Percentiles rank a stretch among this genome's conserved stretches.
Conservation (phyloP, 257 asterid genomes). For the Forsythia suspensa region DNA sequence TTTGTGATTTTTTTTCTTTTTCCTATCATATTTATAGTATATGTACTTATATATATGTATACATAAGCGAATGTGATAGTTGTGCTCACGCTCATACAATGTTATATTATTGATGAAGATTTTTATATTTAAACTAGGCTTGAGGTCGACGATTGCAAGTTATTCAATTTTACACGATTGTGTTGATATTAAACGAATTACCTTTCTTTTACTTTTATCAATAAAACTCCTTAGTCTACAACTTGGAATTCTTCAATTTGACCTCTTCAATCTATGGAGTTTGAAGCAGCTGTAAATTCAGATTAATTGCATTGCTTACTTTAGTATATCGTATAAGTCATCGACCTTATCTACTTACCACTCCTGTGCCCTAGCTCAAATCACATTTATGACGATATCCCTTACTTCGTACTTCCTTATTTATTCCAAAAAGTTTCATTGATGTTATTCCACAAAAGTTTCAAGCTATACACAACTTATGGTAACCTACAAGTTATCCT, state of each 20-base stretch:
- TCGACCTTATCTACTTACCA: neutral
- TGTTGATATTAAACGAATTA: neutral
- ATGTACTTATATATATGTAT: neutral
- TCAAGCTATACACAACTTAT: conserved; percentile 63
- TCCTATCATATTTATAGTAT: no score
- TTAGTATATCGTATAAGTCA: neutral
- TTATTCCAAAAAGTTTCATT: conserved; percentile 46
- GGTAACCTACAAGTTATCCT: conserved; percentile 40
- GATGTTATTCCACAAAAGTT: conserved; percentile 84
- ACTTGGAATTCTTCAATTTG: conserved; percentile 10
- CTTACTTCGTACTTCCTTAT: conserved; percentile 68
- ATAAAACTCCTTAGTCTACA: conserved; percentile 67
- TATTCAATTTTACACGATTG: neutral
- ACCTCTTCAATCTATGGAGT: no score
- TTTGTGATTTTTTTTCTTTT: no score
- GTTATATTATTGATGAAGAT: conserved; percentile 2
- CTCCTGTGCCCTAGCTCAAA: conserved; percentile 53
- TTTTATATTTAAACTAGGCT: conserved; percentile 22
- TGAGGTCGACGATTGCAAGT: conserved; percentile 32
- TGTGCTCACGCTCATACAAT: neutral
- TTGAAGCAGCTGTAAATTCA: conserved; percentile 5
- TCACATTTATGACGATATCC: conserved; percentile 61
- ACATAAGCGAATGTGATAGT: neutral
- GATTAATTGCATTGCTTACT: neutral
- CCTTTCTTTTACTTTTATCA: conserved; percentile 26